These are phyloP conservation scores for Aegilops umbellulata DNA, from an alignment of 176 grass and related monocot genomes.

Conservation along the genomic window DNA sequence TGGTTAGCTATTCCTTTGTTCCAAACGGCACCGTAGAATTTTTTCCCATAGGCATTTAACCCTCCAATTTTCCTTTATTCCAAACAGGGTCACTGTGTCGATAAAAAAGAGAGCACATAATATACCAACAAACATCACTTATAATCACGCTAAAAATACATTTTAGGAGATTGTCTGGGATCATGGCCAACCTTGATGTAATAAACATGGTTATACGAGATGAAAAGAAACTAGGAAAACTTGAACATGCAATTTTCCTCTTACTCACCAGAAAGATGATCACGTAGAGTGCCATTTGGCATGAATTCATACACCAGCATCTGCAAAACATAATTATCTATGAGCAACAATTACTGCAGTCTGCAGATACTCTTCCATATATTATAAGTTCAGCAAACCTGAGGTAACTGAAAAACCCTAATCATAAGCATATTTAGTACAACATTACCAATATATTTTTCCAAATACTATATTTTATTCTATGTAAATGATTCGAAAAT, in stretches of 20 bases:
- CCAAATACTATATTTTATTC: background rate
- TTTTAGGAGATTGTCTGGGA: background rate
- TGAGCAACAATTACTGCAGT: constrained; percentile 17
- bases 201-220: background rate
- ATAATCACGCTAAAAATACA: background rate
- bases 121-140: background rate
- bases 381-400: constrained; percentile 4
- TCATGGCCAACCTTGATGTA: background rate
- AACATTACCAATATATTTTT: constrained; percentile 3
- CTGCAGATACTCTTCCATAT: background rate
- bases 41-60: too few relatives aligned
- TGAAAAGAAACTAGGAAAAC: background rate
- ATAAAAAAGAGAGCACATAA: constrained; percentile 4
- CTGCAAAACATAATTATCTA: constrained; percentile 48
- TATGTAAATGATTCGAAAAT: background rate
- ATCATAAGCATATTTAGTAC: background rate
- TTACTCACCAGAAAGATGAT: constrained; percentile 79
- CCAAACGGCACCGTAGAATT: too few relatives aligned
- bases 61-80: too few relatives aligned
- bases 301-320: constrained; percentile 99
- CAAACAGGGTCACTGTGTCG: background rate
- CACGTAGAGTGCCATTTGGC: constrained; percentile 85
- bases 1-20: too few relatives aligned
- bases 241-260: background rate
- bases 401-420: background rate